Percentiles rank a stretch among this genome's conserved stretches.
These are phyloP conservation scores for Agapanthus africanus DNA, from an alignment of 106 monocot species.

Conservation along the genomic window DNA sequence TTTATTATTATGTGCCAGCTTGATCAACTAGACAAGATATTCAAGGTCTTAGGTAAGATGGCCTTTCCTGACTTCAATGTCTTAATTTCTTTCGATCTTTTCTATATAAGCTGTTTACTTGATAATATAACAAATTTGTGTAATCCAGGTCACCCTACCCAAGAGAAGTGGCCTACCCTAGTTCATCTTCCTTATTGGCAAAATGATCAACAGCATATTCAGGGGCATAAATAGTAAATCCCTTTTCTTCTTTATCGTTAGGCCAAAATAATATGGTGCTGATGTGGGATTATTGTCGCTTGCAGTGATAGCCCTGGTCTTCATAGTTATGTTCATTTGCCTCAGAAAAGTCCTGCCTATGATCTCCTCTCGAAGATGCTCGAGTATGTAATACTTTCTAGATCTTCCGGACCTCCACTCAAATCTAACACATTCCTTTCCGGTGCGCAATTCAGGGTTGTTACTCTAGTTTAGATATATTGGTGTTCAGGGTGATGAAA, in stretches of 20 bases:
- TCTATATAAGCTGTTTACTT: background rate
- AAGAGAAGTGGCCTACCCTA: constrained; percentile 91
- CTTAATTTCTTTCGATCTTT: background rate
- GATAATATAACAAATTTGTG: background rate
- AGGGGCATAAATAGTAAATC: constrained; percentile 82
- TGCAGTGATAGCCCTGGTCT: constrained; percentile 89
- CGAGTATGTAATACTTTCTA: constrained; percentile 54
- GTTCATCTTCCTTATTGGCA: constrained; percentile 82
- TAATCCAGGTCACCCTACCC: constrained; percentile 76
- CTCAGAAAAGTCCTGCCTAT: constrained; percentile 81
- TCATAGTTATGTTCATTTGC: constrained; percentile 67
- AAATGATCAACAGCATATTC: constrained; percentile 96
- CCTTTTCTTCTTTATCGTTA: background rate
- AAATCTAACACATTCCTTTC: background rate
- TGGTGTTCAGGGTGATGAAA: background rate
- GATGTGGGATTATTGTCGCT: background rate
- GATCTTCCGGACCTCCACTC: background rate
- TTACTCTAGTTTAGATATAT: background rate
- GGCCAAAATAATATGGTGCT: background rate
- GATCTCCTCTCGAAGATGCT: constrained; percentile 99
- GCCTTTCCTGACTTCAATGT: background rate
- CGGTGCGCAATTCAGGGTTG: background rate
- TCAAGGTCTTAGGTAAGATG: constrained; percentile 88
- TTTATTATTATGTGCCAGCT: constrained; percentile 39
- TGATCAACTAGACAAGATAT: constrained; percentile 98